Evolutionary conservation across 2,329 filamentous ascomycete genomes (phyloP).

Genomic region (Clarireedia homoeocarpa): DNA sequence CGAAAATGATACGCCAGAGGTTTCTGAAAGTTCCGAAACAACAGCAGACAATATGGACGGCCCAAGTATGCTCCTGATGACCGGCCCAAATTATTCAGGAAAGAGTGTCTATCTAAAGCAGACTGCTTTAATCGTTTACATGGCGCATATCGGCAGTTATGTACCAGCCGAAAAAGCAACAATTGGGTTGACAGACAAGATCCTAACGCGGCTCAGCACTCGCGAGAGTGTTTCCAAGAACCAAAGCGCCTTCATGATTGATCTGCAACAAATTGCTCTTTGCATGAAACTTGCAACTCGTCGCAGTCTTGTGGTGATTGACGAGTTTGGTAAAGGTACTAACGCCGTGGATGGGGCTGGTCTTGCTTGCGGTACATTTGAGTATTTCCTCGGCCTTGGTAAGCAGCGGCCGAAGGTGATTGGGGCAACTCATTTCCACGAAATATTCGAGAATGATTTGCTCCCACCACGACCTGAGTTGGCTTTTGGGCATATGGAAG

Average conservation of each 20-base stretch:
- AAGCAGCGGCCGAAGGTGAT: constrained; percentile 47
- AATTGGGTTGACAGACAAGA: constrained; percentile 87
- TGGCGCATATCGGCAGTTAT: constrained; percentile 89
- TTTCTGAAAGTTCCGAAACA: not conserved
- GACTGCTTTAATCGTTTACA: constrained; percentile 79
- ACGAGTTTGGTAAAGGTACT: constrained; percentile 76
- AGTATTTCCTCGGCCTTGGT: constrained; percentile 44
- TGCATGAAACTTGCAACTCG: constrained; percentile 67
- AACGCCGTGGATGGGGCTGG: constrained; percentile 50
- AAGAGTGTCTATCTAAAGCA: constrained; percentile 97
- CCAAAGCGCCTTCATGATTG: constrained; percentile 62
- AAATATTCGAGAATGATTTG: constrained; percentile 61
- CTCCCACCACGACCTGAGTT: constrained; percentile 44
- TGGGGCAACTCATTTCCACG: constrained; percentile 57
- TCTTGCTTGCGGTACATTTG: constrained; percentile 48
- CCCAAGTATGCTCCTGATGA: constrained; percentile 71
- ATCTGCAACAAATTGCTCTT: constrained; percentile 79
- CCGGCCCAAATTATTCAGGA: constrained; percentile 92
- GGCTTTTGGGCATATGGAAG: constrained; percentile 63
- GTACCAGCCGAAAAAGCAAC: constrained; percentile 71
- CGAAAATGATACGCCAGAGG: not conserved
- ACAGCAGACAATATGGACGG: constrained; percentile 21
- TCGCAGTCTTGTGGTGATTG: constrained; percentile 76
- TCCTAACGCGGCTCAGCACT: constrained; percentile 78
- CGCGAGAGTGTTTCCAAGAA: constrained; percentile 52